Evolutionary conservation across 805 yeast species (phyloP), one percentile per base, ranked within the genome.

Genomic region (Teunomyces stri): DNA sequence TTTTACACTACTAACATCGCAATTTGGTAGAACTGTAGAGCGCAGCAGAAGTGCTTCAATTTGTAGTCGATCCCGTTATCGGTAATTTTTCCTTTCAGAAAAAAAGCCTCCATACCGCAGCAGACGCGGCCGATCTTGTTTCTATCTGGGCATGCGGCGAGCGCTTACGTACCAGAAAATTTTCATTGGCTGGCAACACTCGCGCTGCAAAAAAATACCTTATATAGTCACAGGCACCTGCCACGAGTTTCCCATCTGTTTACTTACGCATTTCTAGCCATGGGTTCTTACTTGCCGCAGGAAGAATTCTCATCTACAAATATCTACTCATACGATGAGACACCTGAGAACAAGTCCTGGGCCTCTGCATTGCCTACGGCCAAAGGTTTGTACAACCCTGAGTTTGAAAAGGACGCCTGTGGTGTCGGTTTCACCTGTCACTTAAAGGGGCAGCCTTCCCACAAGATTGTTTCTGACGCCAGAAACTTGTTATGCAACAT

Each of bases 351-450:
- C 76, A 81, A 74, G 56, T 85, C 96, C 3, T 92, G 98, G 98
- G 97, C 97, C 20, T 81, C 86, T 42, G 78, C 94, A 7, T 76
- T 92, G 54, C 98, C 98, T 42, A 79, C 80, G 39, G 82, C 83
- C 55, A 85, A 90, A 69, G 98, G 96, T 31, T 82, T 92, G 45
- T 92, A 92, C 69, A 89, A 94, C 66, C 99, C 98, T 9, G 94
- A 87, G 48, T 81, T 76, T 58, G 99, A 92, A 67, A 89, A 89
- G 61, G 99, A 92, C 63, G 97, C 97, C 42, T 92, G 99, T 78
- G 99, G 99, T 74, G 98, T 94, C 43, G 99, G 99, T 52, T 92
- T 92, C 69, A 89, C 96, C 41, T 89, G 97, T 66, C 89, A 92
- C 73, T 86, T 91, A 72, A 89, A 90, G 68, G 97, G 97, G 48